These are phyloP conservation scores for Gilbertella persicaria DNA, from an alignment of 371 early-diverging fungal genomes.

Conservation along the genomic window DNA sequence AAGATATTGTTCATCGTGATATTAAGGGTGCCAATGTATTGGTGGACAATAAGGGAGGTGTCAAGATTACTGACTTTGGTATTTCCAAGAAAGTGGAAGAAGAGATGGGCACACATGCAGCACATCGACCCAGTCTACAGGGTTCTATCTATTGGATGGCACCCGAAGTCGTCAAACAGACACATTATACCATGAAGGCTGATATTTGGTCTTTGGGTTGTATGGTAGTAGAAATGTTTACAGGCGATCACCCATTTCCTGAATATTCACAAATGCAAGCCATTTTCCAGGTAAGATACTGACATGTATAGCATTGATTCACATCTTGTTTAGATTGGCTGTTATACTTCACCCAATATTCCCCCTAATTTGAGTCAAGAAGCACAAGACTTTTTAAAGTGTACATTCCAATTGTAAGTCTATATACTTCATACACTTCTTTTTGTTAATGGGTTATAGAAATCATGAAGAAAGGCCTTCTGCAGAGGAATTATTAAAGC, in stretches of 20 bases:
- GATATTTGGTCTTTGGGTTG: slow-evolving; percentile 94
- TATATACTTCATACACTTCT: neutral
- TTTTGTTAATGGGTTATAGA: slow-evolving; percentile 24
- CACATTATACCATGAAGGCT: slow-evolving; percentile 78
- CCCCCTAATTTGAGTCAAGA: slow-evolving; percentile 72
- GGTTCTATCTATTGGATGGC: slow-evolving; percentile 91
- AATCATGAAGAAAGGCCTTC: slow-evolving; percentile 64
- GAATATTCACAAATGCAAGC: slow-evolving; percentile 91
- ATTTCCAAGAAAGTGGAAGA: slow-evolving; percentile 94
- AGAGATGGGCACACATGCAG: slow-evolving; percentile 29
- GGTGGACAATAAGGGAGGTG: slow-evolving; percentile 88
- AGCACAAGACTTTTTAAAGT: slow-evolving; percentile 77
- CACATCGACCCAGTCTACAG: slow-evolving; percentile 78
- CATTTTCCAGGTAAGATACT: slow-evolving; percentile 67
- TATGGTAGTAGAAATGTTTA: slow-evolving; percentile 95
- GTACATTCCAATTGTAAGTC: slow-evolving; percentile 75
- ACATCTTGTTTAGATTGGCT: slow-evolving; percentile 65
- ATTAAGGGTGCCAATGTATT: slow-evolving; percentile 96
- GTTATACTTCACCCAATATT: slow-evolving; percentile 77
- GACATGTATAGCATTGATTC: neutral
- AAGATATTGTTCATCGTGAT: slow-evolving; percentile 97
- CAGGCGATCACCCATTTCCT: slow-evolving; percentile 94
- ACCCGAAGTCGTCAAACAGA: slow-evolving; percentile 90
- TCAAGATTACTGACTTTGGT: slow-evolving; percentile 99
- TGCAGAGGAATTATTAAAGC: slow-evolving; percentile 57